These are phyloP conservation scores for Aspergillus melleus DNA, from an alignment of 2,329 filamentous ascomycete species.

Conservation along the genomic window DNA sequence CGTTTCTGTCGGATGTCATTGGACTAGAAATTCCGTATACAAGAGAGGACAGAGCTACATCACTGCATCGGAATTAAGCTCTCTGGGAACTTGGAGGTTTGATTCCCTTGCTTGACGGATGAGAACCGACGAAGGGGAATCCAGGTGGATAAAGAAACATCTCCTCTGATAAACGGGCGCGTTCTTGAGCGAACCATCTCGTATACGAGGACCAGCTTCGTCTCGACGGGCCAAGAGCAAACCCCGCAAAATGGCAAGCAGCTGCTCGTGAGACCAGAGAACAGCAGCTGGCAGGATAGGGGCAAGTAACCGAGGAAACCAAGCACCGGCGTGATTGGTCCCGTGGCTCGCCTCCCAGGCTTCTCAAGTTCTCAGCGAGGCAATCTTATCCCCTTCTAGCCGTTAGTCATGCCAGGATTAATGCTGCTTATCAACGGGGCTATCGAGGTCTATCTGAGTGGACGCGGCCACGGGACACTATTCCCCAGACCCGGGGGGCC, in stretches of 20 bases:
- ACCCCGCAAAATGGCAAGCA: not conserved
- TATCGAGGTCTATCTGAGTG: not conserved
- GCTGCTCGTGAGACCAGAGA: not conserved
- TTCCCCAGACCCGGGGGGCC: not conserved
- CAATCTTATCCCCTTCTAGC: not conserved
- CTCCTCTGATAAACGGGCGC: not conserved
- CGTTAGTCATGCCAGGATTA: not conserved
- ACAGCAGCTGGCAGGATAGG: not conserved
- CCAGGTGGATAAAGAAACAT: not conserved
- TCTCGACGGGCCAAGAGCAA: not conserved
- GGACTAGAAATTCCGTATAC: not conserved
- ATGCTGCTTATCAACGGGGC: not conserved
- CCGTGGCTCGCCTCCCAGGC: not conserved
- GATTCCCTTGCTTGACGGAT: not conserved
- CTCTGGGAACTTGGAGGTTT: not conserved
- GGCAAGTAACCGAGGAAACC: not conserved
- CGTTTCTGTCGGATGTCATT: not conserved
- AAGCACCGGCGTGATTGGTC: not conserved
- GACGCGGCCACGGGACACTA: not conserved
- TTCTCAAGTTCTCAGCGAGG: not conserved
- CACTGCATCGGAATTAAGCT: not conserved
- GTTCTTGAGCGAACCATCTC: not conserved
- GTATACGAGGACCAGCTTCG: not conserved
- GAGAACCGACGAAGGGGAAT: not conserved
- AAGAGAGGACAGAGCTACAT: not conserved